Evolutionary conservation across 148 eudicot genomes (phyloP).

Genomic region (Arbutus unedo): DNA sequence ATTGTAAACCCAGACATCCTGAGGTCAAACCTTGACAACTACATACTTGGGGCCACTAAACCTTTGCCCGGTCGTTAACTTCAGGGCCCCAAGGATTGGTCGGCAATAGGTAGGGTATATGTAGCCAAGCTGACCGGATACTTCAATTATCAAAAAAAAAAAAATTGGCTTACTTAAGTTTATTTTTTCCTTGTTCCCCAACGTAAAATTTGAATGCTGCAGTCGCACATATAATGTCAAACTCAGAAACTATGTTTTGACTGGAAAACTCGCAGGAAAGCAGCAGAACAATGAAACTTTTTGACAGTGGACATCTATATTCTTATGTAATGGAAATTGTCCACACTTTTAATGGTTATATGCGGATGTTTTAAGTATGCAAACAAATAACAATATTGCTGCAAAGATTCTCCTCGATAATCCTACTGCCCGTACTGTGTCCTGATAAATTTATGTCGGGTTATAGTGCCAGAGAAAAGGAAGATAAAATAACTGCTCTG

Average conservation of each 20-base stretch:
- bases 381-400: not conserved
- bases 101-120: too few relatives aligned
- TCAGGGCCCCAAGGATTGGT: too few relatives aligned
- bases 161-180: not conserved
- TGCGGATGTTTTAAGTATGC: not conserved
- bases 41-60: too few relatives aligned
- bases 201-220: not conserved
- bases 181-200: not conserved
- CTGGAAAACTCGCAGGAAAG: not conserved
- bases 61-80: too few relatives aligned
- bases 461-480: not conserved
- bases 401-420: not conserved
- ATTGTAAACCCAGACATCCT: too few relatives aligned
- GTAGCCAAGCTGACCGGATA: too few relatives aligned
- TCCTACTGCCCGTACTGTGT: not conserved
- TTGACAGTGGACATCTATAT: not conserved
- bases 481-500: not conserved
- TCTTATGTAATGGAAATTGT: not conserved
- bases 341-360: not conserved
- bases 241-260: not conserved
- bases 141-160: too few relatives aligned
- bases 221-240: not conserved
- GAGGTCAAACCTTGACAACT: too few relatives aligned
- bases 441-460: not conserved
- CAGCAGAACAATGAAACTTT: not conserved